Conservation (phyloP, 805 yeast species). For the Priceomyces carsonii region DNA sequence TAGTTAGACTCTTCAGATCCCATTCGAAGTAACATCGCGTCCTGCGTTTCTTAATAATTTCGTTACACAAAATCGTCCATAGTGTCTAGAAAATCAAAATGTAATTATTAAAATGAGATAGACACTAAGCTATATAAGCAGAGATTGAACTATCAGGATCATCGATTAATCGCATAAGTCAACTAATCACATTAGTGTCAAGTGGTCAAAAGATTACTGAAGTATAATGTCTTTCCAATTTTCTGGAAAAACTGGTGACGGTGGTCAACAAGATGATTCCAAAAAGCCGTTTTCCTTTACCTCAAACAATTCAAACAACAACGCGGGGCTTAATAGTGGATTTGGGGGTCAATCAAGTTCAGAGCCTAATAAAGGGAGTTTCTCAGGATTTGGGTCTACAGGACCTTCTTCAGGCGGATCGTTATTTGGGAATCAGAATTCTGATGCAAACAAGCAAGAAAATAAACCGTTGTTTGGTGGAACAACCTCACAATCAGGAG, state of each 20-base stretch:
- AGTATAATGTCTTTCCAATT: conserved; percentile 7
- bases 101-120: too few species aligned
- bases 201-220: too few species aligned
- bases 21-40: too few species aligned
- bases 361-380: conserved; percentile 5
- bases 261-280: conserved; percentile 2
- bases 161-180: too few species aligned
- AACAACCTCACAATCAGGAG: conserved; percentile 8
- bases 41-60: too few species aligned
- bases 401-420: too few species aligned
- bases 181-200: too few species aligned
- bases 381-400: conserved; percentile 3
- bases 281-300: conserved; percentile 5
- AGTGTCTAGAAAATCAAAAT: too few species aligned
- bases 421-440: conserved; percentile 1
- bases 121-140: too few species aligned
- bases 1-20: too few species aligned
- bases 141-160: too few species aligned
- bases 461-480: conserved; percentile 1
- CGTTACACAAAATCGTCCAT: too few species aligned
- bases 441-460: neutral
- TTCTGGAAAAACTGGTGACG: conserved; percentile 4
- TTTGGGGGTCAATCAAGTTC: conserved; percentile 2
- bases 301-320: neutral
- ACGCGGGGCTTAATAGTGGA: conserved; percentile 5